Evolutionary conservation across 148 eudicot genomes (phyloP).

Genomic region (Polygonum aviculare): DNA sequence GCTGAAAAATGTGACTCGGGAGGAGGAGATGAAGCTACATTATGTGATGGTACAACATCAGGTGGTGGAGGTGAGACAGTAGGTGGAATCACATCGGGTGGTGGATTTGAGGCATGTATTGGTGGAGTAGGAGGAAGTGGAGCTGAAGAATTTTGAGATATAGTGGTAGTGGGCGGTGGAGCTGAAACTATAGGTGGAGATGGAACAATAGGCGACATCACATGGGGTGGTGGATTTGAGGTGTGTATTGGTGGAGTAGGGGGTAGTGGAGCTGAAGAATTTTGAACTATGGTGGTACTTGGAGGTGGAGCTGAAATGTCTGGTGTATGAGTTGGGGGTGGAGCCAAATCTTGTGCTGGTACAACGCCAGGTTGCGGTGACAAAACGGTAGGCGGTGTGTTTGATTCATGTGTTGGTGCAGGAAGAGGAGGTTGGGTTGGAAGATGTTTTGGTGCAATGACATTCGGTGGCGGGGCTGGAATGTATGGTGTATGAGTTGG

Average conservation of each 20-base stretch:
- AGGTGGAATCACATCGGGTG: not conserved
- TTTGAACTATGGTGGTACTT: not conserved
- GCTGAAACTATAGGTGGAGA: constrained; percentile 12
- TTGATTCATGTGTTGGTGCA: constrained; percentile 2
- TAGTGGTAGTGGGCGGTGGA: not conserved
- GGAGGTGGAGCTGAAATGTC: not conserved
- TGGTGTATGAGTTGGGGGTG: constrained; percentile 6
- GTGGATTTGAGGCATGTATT: constrained; percentile 6
- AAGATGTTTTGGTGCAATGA: constrained; percentile 3
- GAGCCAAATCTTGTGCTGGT: constrained; percentile 3
- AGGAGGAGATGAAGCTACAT: constrained; percentile 3
- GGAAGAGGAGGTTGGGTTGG: not conserved
- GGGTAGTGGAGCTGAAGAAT: constrained; percentile 11
- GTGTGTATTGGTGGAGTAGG: constrained; percentile 4
- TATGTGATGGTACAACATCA: constrained; percentile 9
- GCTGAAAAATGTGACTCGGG: not conserved
- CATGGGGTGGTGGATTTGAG: constrained; percentile 15
- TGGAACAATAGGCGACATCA: constrained; percentile 7
- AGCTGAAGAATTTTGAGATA: constrained; percentile 9
- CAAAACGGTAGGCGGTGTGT: not conserved
- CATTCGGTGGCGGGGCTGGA: not conserved
- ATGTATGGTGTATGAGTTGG: not conserved
- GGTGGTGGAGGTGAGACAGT: not conserved
- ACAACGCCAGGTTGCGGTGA: constrained; percentile 6
- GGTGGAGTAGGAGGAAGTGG: not conserved